Base-by-base conservation (phyloP, 2,329 filamentous ascomycete genomes). In the Exophiala bonariae region DNA sequence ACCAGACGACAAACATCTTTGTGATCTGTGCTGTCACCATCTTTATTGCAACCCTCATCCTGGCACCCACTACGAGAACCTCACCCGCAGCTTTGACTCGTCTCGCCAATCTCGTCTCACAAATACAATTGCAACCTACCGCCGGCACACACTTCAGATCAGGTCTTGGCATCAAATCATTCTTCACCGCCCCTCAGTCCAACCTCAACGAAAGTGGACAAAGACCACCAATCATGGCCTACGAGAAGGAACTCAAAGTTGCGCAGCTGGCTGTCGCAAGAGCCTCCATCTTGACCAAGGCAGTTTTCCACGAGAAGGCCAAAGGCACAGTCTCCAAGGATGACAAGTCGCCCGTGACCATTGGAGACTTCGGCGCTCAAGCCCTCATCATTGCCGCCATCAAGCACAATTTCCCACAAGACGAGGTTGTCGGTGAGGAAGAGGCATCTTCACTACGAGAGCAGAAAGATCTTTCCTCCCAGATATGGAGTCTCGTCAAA, bases 321-420 rank as follows among this genome's bases (percentile, higher is more conserved):
- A 97, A 97, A 74, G 92, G 92, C 60, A 96, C 93, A 36, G 79
- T 96, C 41, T 87, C 86, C 67, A 99, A 99, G 75, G 86, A 89
- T 69, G 93, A 99, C 77, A 89, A 89, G 66, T 96, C 91, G 8
- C 93, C 93, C 57, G 93, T 99, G 61, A 99, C 93, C 14, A 93
- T 97, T 61, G 93, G 92, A 67, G 93, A 99, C 74, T 97, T 96
- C 68, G 93, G 93, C 63, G 95, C 93, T 30, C 93, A 99, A 75
- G 91, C 93, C 23, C 82, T 99, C 57, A 96, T 99, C 70, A 96
- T 97, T 64, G 80, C 85, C 47, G 92, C 92, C 20, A 85, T 99
- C 59, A 85, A 85, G 70, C 82, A 88, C 70, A 89, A 87, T 70
- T 99, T 99, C 75, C 93, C 93, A 14, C 65, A 82, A 28, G 93